Conservation (phyloP, 2,329 filamentous ascomycete species). For the Penicillium sumatraense region DNA sequence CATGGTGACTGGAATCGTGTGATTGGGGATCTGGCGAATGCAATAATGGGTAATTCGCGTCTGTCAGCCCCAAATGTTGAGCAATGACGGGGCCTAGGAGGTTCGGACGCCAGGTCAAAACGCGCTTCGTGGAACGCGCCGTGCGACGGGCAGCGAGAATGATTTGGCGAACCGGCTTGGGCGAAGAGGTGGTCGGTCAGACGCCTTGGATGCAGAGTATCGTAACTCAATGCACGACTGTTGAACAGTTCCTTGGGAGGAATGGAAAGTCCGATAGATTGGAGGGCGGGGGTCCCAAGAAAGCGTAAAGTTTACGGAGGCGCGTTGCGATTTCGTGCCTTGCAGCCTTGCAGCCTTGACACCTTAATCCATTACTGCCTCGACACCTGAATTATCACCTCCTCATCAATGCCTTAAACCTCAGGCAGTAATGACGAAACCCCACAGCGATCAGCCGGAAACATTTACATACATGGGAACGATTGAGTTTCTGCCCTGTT, state of each 20-base stretch:
- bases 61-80: background rate
- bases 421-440: no score
- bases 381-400: no score
- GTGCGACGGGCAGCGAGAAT: constrained; percentile 23
- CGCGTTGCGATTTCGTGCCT: constrained; percentile 1
- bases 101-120: constrained; percentile 19
- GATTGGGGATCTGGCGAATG: constrained; percentile 1
- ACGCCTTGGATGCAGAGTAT: background rate
- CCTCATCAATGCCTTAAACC: no score
- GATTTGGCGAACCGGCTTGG: constrained; percentile 5
- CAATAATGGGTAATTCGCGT: constrained; percentile 13
- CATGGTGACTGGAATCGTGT: constrained; percentile 15
- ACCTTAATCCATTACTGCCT: background rate
- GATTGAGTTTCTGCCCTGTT: background rate
- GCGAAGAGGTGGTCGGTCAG: background rate
- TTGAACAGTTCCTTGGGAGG: constrained; percentile 2
- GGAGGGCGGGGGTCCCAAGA: constrained; percentile 18
- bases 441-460: no score
- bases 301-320: constrained; percentile 15
- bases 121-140: constrained; percentile 30
- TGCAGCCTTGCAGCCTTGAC: constrained; percentile 6
- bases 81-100: background rate
- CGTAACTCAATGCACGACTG: background rate
- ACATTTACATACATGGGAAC: no score
- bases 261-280: constrained; percentile 9